Base-by-base conservation (phyloP, 2,329 filamentous ascomycete genomes). In the Daldinia sp. region DNA sequence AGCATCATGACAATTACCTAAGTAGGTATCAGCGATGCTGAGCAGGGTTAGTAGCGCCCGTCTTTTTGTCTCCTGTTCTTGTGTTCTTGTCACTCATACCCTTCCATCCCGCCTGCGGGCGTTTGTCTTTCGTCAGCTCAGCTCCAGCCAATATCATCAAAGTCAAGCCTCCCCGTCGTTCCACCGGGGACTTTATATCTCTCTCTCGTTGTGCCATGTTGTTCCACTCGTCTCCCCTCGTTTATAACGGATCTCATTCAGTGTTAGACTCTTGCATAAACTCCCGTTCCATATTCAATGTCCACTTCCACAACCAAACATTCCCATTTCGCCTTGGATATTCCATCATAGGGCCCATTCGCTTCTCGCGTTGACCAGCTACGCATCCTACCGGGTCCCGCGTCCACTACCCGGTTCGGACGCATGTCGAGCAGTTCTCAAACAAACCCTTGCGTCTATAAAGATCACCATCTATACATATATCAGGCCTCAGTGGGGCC, bases 191-290 rank as follows among this genome's bases (percentile, higher is more conserved):
- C 44, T 64, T 55, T 71, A 69, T 65, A 51, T 69, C 67, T 65
- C 68, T 65, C 68, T 73, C 67, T 73, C 63, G 70, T 76, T 67
- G 68, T 74, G 75, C 75, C 75, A 77, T 76, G 75, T 77, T 74
- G 74, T 67, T 75, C 74, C 74, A 75, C 68, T 76, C 61, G 55
- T 62, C 63, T 64, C 54, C 35, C 57, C 63, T 74, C 69, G 67
- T 74, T 75, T 74, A 76, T 74, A 76, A 73, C 65, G 64, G 69
- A 71, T 70, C 63, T 71, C 65, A 37, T 74, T 73, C 70, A 75
- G 61, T 30, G 39, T 66, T 59, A 57, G 53, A 61, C 59, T 64
- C 58, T 61, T 55, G 67, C 69, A 70, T 72, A 72, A 68, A 66
- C 61, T 67, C 60, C 64, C 67, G 58, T 57, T 72, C 57, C 63